phyloP scores from a whole-genome alignment of 768 basidiomycete genomes.

The Saitozyma sp. region DNA sequence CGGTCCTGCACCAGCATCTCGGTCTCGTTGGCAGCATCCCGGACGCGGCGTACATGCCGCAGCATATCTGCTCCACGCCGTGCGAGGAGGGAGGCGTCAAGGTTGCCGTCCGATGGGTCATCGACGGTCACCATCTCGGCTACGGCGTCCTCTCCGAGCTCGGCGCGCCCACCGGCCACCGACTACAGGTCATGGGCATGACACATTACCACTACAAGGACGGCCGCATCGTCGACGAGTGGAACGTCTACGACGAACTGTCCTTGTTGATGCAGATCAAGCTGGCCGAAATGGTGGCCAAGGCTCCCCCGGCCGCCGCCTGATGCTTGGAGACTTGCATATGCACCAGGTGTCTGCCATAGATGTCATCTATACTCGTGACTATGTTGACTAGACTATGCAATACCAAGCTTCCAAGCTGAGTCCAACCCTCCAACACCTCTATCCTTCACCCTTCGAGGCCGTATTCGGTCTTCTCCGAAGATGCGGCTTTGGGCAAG shows the following conservation, averaged over 20 bases:
- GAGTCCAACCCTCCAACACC: no score
- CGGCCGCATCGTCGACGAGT: constrained; percentile 6
- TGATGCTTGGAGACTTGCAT: no score
- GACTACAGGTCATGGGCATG: constrained; percentile 4
- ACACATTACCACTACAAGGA: constrained; percentile 8
- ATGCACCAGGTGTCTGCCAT: no score
- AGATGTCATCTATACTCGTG: no score
- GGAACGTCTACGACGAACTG: constrained; percentile 10
- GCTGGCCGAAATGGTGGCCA: constrained; percentile 2
- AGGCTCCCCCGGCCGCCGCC: background rate
- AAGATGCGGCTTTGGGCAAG: no score
- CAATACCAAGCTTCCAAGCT: no score
- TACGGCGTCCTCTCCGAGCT: constrained; percentile 5
- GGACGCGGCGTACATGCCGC: constrained; percentile 5
- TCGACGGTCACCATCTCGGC: constrained; percentile 4
- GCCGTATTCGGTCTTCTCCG: no score
- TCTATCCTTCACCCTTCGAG: no score
- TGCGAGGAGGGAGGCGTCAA: constrained; percentile 6
- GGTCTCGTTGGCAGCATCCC: constrained; percentile 3
- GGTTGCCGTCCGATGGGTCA: constrained; percentile 5
- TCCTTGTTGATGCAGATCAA: constrained; percentile 9
- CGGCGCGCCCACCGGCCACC: constrained; percentile 4
- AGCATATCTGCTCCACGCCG: background rate
- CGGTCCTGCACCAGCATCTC: constrained; percentile 5
- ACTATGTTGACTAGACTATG: no score